These are phyloP conservation scores for Klebsormidium nitens DNA, from an alignment of 139 green algal species.

Conservation along the genomic window DNA sequence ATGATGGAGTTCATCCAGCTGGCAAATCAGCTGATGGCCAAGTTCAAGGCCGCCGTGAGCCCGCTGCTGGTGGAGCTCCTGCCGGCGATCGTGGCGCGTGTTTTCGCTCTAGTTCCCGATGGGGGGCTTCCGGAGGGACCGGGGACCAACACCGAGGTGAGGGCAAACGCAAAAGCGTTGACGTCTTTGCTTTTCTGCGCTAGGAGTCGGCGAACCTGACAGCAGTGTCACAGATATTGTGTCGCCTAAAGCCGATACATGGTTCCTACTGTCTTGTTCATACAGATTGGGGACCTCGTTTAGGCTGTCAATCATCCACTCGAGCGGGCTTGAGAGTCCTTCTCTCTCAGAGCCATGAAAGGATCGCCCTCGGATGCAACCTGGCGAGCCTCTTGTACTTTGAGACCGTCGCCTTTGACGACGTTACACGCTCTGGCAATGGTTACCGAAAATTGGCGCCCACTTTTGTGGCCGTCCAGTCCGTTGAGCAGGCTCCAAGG, in stretches of 20 bases:
- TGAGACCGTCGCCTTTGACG: no score
- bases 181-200: neutral
- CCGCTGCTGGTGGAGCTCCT: slow-evolving; percentile 28
- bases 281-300: neutral
- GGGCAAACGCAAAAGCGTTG: neutral
- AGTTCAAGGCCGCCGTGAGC: slow-evolving; percentile 27
- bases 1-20: slow-evolving; percentile 43
- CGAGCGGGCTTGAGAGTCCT: no score
- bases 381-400: no score
- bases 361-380: no score
- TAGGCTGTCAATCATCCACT: no score
- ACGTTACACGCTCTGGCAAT: no score
- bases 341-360: no score
- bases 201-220: neutral
- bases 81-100: slow-evolving; percentile 6
- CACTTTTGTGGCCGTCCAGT: no score
- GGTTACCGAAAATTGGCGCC: no score
- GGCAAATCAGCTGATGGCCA: slow-evolving; percentile 39
- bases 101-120: slow-evolving; percentile 1
- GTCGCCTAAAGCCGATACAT: neutral
- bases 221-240: neutral
- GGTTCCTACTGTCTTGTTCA: neutral
- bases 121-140: neutral
- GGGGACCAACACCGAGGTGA: slow-evolving; percentile 13
- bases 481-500: no score